Evolutionary conservation across 2,329 filamentous ascomycete genomes (phyloP).

Genomic region (Aureobasidium sp.): DNA sequence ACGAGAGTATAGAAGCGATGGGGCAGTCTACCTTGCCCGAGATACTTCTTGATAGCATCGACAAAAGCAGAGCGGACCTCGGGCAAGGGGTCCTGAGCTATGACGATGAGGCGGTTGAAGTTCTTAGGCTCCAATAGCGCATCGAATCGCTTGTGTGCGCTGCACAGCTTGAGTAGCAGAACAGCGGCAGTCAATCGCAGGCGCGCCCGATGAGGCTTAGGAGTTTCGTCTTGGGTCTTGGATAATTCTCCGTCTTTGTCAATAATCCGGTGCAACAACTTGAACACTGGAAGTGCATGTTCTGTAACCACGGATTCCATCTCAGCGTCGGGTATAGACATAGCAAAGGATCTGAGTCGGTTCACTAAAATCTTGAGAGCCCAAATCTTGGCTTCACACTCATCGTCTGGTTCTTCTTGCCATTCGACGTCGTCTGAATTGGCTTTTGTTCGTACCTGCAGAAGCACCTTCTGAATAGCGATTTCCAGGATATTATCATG

Average conservation of each 20-base stretch:
- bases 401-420: constrained; percentile 62
- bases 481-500: constrained; percentile 74
- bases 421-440: constrained; percentile 40
- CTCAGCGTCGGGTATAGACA: constrained; percentile 29
- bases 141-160: constrained; percentile 62
- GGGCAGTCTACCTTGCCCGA: constrained; percentile 63
- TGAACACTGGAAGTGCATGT: constrained; percentile 62
- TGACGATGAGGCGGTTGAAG: constrained; percentile 75
- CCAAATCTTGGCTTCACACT: constrained; percentile 75
- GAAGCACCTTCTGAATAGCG: constrained; percentile 65
- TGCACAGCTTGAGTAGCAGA: constrained; percentile 74
- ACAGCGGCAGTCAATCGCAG: constrained; percentile 76
- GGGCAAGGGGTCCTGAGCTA: constrained; percentile 69
- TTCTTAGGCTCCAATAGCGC: constrained; percentile 62
- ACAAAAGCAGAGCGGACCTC: constrained; percentile 74
- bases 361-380: constrained; percentile 84
- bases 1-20: constrained; percentile 81
- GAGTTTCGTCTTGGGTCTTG: constrained; percentile 62
- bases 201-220: constrained; percentile 69
- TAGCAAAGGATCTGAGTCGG: constrained; percentile 57
- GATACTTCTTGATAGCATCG: constrained; percentile 82
- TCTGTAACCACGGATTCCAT: constrained; percentile 41
- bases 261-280: constrained; percentile 70
- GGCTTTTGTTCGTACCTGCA: constrained; percentile 52
- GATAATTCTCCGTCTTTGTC: constrained; percentile 71